Evolutionary conservation across 2,329 filamentous ascomycete species (phyloP).

Genomic region (Fusarium clavum): DNA sequence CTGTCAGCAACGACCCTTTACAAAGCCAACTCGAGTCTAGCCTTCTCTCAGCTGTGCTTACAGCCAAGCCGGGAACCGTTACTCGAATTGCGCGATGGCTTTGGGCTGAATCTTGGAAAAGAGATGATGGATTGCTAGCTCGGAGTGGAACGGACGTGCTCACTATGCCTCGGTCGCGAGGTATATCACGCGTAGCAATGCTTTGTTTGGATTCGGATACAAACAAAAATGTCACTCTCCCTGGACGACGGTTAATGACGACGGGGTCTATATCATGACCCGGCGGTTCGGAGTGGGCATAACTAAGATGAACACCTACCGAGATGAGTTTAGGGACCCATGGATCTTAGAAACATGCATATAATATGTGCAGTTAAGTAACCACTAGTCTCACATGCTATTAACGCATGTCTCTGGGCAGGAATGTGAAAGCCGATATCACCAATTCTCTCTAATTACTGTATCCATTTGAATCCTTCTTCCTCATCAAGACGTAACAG

Average conservation of each 20-base stretch:
- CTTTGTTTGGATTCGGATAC: slow-evolving; percentile 29
- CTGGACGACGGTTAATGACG: slow-evolving; percentile 33
- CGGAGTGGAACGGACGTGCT: slow-evolving; percentile 1
- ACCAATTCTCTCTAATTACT: not conserved
- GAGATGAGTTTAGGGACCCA: slow-evolving; percentile 39
- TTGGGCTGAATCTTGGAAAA: slow-evolving; percentile 3
- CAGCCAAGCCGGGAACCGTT: slow-evolving; percentile 34
- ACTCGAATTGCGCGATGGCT: slow-evolving; percentile 1
- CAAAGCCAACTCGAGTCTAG: slow-evolving; percentile 10
- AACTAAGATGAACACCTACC: slow-evolving; percentile 23
- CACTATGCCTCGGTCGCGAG: slow-evolving; percentile 6
- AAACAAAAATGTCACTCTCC: slow-evolving; percentile 26
- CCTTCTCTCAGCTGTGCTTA: not conserved
- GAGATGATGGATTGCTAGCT: slow-evolving; percentile 10
- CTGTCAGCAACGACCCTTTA: slow-evolving; percentile 1
- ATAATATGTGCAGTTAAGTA: slow-evolving; percentile 6
- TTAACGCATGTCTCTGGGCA: slow-evolving; percentile 8
- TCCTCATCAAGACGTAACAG: slow-evolving; percentile 5
- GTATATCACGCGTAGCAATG: slow-evolving; percentile 11
- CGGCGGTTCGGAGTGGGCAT: slow-evolving; percentile 31
- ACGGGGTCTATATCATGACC: slow-evolving; percentile 27
- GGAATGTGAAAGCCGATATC: slow-evolving; percentile 26
- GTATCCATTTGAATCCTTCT: not conserved
- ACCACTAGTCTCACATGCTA: slow-evolving; percentile 21
- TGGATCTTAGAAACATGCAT: slow-evolving; percentile 24